These are phyloP conservation scores for Phlebiopsis flavidoalba DNA, from an alignment of 768 basidiomycete genomes.

Conservation along the genomic window DNA sequence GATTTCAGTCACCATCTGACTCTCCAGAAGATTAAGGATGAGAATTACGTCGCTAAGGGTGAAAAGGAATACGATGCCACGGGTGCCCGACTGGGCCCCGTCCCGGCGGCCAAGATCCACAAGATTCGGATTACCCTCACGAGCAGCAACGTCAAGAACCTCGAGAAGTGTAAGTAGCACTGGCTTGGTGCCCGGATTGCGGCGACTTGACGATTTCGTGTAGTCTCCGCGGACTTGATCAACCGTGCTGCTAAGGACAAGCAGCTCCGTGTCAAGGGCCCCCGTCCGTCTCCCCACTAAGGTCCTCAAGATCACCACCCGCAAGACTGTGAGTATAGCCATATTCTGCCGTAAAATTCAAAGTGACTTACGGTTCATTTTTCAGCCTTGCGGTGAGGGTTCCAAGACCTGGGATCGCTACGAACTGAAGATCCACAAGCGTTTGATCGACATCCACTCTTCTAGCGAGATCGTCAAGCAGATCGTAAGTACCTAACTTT, in stretches of 20 bases:
- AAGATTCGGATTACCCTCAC: constrained; percentile 99
- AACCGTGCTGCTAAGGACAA: constrained; percentile 99
- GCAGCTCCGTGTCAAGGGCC: constrained; percentile 98
- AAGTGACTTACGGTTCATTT: not conserved
- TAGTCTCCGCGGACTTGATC: constrained; percentile 94
- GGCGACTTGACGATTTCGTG: not conserved
- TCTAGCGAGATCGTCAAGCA: constrained; percentile 99
- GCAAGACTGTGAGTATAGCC: constrained; percentile 78
- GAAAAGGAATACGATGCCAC: constrained; percentile 97
- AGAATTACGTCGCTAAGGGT: constrained; percentile 99
- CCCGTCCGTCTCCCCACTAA: constrained; percentile 98
- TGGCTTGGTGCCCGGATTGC: not conserved
- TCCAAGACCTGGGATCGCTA: constrained; percentile 99
- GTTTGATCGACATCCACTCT: constrained; percentile 97
- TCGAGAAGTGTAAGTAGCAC: constrained; percentile 92
- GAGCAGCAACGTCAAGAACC: constrained; percentile 94
- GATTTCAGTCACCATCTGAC: constrained; percentile 77
- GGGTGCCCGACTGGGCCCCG: constrained; percentile 74
- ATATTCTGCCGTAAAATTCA: not conserved
- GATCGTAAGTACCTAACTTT: constrained; percentile 61
- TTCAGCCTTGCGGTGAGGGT: constrained; percentile 98
- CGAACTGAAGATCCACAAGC: constrained; percentile 99
- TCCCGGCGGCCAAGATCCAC: constrained; percentile 90
- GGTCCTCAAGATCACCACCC: constrained; percentile 97
- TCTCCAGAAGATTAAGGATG: constrained; percentile 56